Percentiles rank a stretch among this genome's conserved stretches.
phyloP scores from a whole-genome alignment of 1,284 basidiomycete genomes.

The Moniliophthora roreri region DNA sequence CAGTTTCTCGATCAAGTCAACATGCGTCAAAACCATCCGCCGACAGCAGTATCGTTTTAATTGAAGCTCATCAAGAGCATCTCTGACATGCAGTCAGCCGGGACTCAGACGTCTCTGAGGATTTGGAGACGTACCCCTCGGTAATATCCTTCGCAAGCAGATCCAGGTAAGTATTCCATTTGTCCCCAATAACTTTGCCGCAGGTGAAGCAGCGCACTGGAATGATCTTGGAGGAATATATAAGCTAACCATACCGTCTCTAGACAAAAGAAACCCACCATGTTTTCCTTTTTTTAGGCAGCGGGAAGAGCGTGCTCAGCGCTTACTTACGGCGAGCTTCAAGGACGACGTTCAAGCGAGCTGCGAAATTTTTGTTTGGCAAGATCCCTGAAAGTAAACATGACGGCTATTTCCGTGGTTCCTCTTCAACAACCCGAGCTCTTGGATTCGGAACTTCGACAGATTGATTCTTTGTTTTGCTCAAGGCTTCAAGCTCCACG shows the following conservation, averaged over 20 bases:
- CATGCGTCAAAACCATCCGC: slow-evolving; percentile 97
- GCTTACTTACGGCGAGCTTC: too few relatives aligned
- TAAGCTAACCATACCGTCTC: neutral
- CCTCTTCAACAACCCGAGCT: too few relatives aligned
- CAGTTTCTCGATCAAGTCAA: slow-evolving; percentile 95
- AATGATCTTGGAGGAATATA: slow-evolving; percentile 58
- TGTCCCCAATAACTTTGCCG: slow-evolving; percentile 92
- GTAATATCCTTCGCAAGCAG: slow-evolving; percentile 75
- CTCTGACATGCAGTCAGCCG: too few relatives aligned
- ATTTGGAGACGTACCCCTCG: slow-evolving; percentile 72
- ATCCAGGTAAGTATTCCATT: slow-evolving; percentile 86
- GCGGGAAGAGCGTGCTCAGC: neutral
- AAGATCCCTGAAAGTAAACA: too few relatives aligned
- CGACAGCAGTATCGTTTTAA: slow-evolving; percentile 96
- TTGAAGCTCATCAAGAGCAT: slow-evolving; percentile 89
- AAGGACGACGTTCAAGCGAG: too few relatives aligned
- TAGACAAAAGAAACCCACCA: neutral
- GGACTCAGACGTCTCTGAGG: slow-evolving; percentile 81
- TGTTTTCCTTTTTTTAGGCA: neutral
- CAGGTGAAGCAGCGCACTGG: slow-evolving; percentile 90
- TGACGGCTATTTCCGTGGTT: too few relatives aligned
- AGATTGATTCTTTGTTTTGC: too few relatives aligned
- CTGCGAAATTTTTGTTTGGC: too few relatives aligned
- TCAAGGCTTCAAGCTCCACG: too few relatives aligned
- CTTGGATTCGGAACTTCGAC: too few relatives aligned